A percentile compares a stretch with the other conserved stretches of the same genome.
phyloP scores from a whole-genome alignment of 2,329 filamentous ascomycete genomes.

The Cercospora citrullina region DNA sequence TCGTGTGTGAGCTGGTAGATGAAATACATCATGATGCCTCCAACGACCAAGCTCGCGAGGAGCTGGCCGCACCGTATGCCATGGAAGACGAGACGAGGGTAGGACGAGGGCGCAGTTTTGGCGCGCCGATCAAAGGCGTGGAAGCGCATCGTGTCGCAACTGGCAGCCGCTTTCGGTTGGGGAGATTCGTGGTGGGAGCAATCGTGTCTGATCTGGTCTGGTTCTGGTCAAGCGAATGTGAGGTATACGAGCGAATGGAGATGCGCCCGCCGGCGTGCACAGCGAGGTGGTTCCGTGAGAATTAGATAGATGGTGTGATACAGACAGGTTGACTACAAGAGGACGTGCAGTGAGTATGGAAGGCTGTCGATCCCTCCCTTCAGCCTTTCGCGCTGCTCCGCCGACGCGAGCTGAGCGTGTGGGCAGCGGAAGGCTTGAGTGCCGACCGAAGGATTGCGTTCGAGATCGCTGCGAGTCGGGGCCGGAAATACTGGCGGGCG shows the following conservation, averaged over 20 bases:
- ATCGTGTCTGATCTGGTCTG: not conserved
- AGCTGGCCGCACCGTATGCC: slow-evolving; percentile 45
- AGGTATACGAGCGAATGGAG: not conserved
- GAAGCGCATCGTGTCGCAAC: slow-evolving; percentile 13
- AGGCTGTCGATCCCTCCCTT: not conserved
- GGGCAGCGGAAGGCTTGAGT: slow-evolving; percentile 6
- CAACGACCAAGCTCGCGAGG: slow-evolving; percentile 51
- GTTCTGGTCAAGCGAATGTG: not conserved
- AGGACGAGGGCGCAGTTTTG: slow-evolving; percentile 47
- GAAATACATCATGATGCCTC: slow-evolving; percentile 57
- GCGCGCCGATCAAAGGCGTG: slow-evolving; percentile 33
- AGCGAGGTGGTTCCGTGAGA: not conserved
- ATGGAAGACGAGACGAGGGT: slow-evolving; percentile 49
- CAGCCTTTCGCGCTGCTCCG: not conserved
- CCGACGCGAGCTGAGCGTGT: not conserved
- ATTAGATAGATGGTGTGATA: not conserved
- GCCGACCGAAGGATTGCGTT: not conserved
- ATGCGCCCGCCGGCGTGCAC: not conserved
- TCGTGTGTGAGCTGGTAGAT: slow-evolving; percentile 55
- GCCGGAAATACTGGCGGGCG: not conserved
- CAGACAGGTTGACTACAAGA: not conserved
- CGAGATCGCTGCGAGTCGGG: not conserved
- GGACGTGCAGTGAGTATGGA: slow-evolving; percentile 1
- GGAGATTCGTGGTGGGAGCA: not conserved
- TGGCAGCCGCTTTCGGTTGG: not conserved